These are phyloP conservation scores for Metschnikowia aberdeeniae DNA, from an alignment of 805 yeast species.

Conservation along the genomic window DNA sequence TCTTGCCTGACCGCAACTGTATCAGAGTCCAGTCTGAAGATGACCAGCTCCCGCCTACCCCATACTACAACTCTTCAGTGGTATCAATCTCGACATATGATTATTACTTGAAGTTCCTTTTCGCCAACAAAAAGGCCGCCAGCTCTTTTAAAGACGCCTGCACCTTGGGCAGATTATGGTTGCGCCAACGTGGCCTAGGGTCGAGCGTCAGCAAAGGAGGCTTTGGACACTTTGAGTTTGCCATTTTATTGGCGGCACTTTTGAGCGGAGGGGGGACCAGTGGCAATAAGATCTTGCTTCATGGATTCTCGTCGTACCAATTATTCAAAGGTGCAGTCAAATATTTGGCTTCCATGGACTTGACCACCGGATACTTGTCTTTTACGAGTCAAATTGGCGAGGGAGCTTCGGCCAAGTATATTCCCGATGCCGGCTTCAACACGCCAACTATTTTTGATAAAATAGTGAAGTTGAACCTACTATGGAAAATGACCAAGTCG, in stretches of 20 bases:
- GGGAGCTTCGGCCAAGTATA: slow-evolving; percentile 38
- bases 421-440: slow-evolving; percentile 54
- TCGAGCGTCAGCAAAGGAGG: slow-evolving; percentile 67
- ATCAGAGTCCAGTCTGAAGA: slow-evolving; percentile 59
- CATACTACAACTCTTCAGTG: slow-evolving; percentile 79
- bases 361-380: slow-evolving; percentile 60
- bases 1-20: slow-evolving; percentile 77
- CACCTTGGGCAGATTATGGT: slow-evolving; percentile 83
- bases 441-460: slow-evolving; percentile 77
- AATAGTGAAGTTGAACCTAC: slow-evolving; percentile 67
- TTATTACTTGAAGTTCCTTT: slow-evolving; percentile 68
- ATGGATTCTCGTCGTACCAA: slow-evolving; percentile 91
- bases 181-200: slow-evolving; percentile 77
- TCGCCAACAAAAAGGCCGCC: slow-evolving; percentile 69
- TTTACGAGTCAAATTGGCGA: slow-evolving; percentile 57
- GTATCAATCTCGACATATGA: slow-evolving; percentile 65
- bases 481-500: slow-evolving; percentile 74
- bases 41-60: slow-evolving; percentile 65
- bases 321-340: slow-evolving; percentile 83
- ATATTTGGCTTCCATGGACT: slow-evolving; percentile 77
- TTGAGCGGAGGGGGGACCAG: slow-evolving; percentile 76
- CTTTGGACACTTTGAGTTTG: slow-evolving; percentile 90
- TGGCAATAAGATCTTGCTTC: slow-evolving; percentile 72
- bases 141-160: slow-evolving; percentile 86
- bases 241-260: slow-evolving; percentile 72